Evolutionary conservation across 257 asterid species (phyloP).

Genomic region (Schizonepeta tenuifolia): DNA sequence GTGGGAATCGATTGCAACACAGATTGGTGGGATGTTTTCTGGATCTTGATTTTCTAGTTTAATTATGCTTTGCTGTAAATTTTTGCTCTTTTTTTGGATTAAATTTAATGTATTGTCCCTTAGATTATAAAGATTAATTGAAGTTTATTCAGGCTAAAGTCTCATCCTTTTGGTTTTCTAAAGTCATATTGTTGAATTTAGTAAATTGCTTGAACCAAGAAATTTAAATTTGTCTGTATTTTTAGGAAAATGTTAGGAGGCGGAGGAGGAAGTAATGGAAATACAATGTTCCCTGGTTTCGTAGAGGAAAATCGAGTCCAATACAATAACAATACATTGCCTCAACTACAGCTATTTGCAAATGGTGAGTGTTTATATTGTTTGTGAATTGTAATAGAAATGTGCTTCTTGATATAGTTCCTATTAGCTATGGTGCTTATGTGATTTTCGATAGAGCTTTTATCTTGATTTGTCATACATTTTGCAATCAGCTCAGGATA

Average conservation of each 20-base stretch:
- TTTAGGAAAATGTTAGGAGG: slow-evolving; percentile 67
- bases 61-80: slow-evolving; percentile 26
- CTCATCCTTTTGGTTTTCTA: slow-evolving; percentile 5
- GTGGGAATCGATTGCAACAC: slow-evolving; percentile 25
- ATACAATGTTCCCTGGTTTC: slow-evolving; percentile 42
- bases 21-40: slow-evolving; percentile 27
- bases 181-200: background rate
- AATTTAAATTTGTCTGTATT: slow-evolving; percentile 19
- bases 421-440: slow-evolving; percentile 14
- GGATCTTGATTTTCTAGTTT: slow-evolving; percentile 33
- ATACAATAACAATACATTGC: slow-evolving; percentile 48
- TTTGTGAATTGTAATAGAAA: slow-evolving; percentile 23
- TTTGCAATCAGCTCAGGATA: background rate
- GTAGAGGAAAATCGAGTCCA: slow-evolving; percentile 51
- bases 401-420: slow-evolving; percentile 15
- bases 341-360: slow-evolving; percentile 73
- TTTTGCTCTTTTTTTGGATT: background rate
- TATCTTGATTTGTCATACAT: background rate
- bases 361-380: slow-evolving; percentile 49
- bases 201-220: slow-evolving; percentile 35
- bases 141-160: slow-evolving; percentile 20
- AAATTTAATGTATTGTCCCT: background rate
- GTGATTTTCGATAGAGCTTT: slow-evolving; percentile 10
- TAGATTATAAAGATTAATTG: slow-evolving; percentile 8
- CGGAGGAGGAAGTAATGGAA: slow-evolving; percentile 50